Evolutionary conservation across 176 grass and related monocot species (phyloP).

Genomic region (Bonia amplexicaulis): DNA sequence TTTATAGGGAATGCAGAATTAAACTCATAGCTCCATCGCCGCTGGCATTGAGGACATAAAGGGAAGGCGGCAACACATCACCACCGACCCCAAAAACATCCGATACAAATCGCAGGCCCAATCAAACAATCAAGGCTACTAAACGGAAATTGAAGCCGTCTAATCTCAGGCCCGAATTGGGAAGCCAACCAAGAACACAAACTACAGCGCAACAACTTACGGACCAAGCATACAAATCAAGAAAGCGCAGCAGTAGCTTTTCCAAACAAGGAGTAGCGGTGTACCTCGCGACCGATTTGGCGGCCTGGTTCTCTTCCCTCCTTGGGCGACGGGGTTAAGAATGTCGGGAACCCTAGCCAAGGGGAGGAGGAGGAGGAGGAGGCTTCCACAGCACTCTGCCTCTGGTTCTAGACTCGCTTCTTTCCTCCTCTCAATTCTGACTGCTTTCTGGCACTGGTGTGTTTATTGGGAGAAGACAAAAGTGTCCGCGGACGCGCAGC

Average conservation of each 20-base stretch:
- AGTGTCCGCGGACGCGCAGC: conserved; percentile 48
- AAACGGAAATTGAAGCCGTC: not conserved
- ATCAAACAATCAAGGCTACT: not conserved
- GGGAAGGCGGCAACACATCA: not conserved
- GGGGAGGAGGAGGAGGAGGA: not conserved
- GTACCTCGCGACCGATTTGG: conserved; percentile 21
- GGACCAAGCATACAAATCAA: not conserved
- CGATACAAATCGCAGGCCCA: not conserved
- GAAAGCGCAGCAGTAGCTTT: not conserved
- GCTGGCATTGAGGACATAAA: not conserved
- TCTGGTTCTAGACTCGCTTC: conserved; percentile 6
- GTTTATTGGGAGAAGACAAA: conserved; percentile 30
- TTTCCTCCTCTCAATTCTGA: not conserved
- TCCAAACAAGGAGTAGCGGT: not conserved
- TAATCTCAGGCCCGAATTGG: not conserved
- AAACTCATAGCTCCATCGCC: not conserved
- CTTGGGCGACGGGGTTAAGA: conserved; percentile 6
- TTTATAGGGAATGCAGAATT: not conserved
- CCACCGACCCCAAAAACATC: not conserved
- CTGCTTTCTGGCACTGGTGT: conserved; percentile 5
- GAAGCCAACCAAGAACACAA: not conserved
- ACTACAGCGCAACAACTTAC: not conserved
- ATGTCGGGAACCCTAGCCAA: not conserved
- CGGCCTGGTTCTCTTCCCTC: not conserved
- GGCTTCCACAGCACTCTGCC: conserved; percentile 33